These are phyloP conservation scores for Saccharomycopsis sp. DNA, from an alignment of 805 yeast genomes.

Conservation along the genomic window DNA sequence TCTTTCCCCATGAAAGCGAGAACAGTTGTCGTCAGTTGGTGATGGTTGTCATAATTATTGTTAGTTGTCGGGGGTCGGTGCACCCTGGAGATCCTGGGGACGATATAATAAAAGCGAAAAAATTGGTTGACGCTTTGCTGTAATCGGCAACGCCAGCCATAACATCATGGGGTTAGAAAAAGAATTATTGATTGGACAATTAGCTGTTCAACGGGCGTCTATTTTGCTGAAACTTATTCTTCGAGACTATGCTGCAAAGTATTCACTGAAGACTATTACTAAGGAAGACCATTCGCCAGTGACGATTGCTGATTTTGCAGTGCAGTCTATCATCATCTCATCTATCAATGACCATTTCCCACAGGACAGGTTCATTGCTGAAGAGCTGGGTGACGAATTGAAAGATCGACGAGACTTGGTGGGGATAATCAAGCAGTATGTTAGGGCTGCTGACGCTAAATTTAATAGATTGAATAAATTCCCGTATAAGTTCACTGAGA, in stretches of 20 bases:
- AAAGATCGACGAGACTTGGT: slow-evolving; percentile 43
- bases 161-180: slow-evolving; percentile 38
- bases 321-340: slow-evolving; percentile 87
- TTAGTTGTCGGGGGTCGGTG: too few species aligned
- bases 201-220: slow-evolving; percentile 88
- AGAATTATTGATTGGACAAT: slow-evolving; percentile 75
- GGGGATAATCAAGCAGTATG: slow-evolving; percentile 50
- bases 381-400: slow-evolving; percentile 76
- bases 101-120: too few species aligned
- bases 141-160: too few species aligned
- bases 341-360: slow-evolving; percentile 80
- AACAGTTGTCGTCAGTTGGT: too few species aligned
- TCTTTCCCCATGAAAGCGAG: too few species aligned
- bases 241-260: slow-evolving; percentile 41
- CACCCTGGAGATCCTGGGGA: too few species aligned
- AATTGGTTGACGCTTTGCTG: too few species aligned
- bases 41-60: too few species aligned
- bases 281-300: slow-evolving; percentile 92
- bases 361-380: slow-evolving; percentile 82
- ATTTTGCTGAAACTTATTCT: slow-evolving; percentile 61
- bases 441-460: slow-evolving; percentile 43
- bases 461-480: slow-evolving; percentile 23
- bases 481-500: slow-evolving; percentile 31
- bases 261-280: slow-evolving; percentile 52
- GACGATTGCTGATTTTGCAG: slow-evolving; percentile 92